Base-by-base conservation (phyloP, 208 protist species). In the Crithidia sp. region DNA sequence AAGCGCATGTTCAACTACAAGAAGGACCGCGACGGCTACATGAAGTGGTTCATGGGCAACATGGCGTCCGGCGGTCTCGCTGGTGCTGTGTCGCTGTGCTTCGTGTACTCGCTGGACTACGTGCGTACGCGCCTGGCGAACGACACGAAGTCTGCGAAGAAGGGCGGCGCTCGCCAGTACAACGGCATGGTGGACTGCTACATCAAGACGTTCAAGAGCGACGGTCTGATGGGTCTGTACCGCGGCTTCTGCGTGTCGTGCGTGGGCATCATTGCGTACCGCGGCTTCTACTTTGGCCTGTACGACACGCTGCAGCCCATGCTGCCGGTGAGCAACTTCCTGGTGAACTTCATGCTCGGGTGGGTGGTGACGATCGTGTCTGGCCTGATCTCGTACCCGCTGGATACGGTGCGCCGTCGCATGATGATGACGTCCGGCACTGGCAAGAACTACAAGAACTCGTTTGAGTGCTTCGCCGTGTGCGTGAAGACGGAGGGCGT, bases 51-150 rank as follows among this genome's bases (percentile, higher is more conserved):
- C 74, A 71, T 83, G 47, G 91, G 79, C 69, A 98, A 99, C 88
- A 90, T 99, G 66, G 91, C 93, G 40, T 98, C 97, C 69, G 98
- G 98, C 77, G 98, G 98, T 91, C 74, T 92, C 60, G 98, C 98
- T 73, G 98, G 98, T 93, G 97, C 97, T 55, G 74, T 81, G 55
- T 98, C 98, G 52, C 84, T 99, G 39, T 85, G 83, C 77, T 96
- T 99, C 76, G 97, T 99, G 40, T 99, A 99, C 90, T 95, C 98
- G 36, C 85, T 99, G 39, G 98, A 99, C 89, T 99, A 97, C 75
- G 98, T 98, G 62, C 96, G 98, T 92, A 99, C 98, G 45, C 98
- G 97, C 76, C 86, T 98, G 43, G 94, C 92, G 44, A 88, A 90
- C 77, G 97, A 99, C 87, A 92, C 90, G 67, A 95, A 94, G 76